Percentiles rank a stretch among this genome's conserved stretches.
Conservation (phyloP, 148 eudicot species). For the Amaranthus hypochondriacus region DNA sequence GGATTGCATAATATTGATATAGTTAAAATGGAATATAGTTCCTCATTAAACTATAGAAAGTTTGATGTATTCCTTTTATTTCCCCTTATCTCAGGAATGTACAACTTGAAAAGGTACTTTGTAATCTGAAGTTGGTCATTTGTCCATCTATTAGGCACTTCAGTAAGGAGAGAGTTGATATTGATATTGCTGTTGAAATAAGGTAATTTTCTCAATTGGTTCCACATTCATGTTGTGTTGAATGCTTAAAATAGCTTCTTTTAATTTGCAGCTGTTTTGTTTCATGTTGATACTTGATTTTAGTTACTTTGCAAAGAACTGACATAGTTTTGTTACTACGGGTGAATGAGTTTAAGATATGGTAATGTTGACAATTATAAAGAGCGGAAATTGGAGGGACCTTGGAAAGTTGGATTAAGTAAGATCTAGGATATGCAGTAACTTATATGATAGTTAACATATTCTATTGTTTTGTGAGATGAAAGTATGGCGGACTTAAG, state of each 20-base stretch:
- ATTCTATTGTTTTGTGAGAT: too few relatives aligned
- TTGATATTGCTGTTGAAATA: neutral
- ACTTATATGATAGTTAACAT: too few relatives aligned
- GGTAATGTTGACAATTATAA: too few relatives aligned
- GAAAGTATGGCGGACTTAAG: too few relatives aligned
- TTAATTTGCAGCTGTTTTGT: neutral
- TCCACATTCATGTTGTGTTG: neutral
- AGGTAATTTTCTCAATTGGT: slow-evolving; percentile 12
- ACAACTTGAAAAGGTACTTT: neutral
- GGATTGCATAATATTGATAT: slow-evolving; percentile 1
- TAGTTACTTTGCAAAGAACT: too few relatives aligned
- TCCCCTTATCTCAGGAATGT: neutral
- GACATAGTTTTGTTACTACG: too few relatives aligned
- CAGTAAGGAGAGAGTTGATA: neutral
- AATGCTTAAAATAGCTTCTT: neutral
- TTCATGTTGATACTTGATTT: neutral
- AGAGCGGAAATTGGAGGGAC: too few relatives aligned
- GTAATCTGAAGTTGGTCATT: neutral
- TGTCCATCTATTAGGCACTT: neutral
- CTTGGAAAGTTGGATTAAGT: too few relatives aligned
- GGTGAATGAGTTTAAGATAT: too few relatives aligned
- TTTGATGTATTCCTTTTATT: neutral
- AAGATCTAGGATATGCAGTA: too few relatives aligned
- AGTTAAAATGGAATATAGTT: neutral
- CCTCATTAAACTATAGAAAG: neutral